Evolutionary conservation across 176 grass and related monocot genomes (phyloP).

Genomic region (Echinochloa phyllopogon): DNA sequence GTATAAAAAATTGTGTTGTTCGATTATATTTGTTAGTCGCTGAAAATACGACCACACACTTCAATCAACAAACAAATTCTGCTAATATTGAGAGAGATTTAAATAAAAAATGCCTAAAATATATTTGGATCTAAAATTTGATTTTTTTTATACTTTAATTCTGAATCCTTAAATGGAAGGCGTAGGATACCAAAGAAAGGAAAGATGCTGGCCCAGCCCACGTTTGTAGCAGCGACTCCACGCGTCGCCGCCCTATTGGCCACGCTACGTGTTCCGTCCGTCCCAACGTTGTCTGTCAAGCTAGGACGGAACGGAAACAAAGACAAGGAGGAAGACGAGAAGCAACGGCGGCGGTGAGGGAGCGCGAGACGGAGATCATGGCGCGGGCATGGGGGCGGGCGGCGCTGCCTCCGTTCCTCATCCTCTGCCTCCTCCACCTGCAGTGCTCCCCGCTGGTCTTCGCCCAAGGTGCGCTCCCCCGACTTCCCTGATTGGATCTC

Average conservation of each 20-base stretch:
- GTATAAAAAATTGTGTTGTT: too few species aligned
- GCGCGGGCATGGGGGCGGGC: slow-evolving; percentile 25
- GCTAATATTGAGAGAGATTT: too few species aligned
- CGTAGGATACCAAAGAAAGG: too few species aligned
- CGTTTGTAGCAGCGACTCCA: not conserved
- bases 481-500: not conserved
- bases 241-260: slow-evolving; percentile 22
- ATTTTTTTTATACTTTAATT: too few species aligned
- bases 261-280: slow-evolving; percentile 37
- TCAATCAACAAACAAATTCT: too few species aligned
- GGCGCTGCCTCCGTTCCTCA: slow-evolving; percentile 43
- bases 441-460: slow-evolving; percentile 14
- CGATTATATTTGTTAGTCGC: too few species aligned
- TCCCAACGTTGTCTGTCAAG: not conserved
- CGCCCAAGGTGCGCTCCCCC: slow-evolving; percentile 37
- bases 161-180: too few species aligned
- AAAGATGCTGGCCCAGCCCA: not conserved
- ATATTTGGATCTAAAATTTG: too few species aligned
- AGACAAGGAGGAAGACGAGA: not conserved
- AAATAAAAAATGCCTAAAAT: too few species aligned
- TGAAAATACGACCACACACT: too few species aligned
- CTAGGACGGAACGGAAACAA: not conserved
- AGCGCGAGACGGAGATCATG: slow-evolving; percentile 19
- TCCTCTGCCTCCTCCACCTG: slow-evolving; percentile 35
- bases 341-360: too few species aligned